Evolutionary conservation across 192 early-diverging fungal species (phyloP), one percentile per base, ranked within the genome.

Genomic region (Coemansia sp.): DNA sequence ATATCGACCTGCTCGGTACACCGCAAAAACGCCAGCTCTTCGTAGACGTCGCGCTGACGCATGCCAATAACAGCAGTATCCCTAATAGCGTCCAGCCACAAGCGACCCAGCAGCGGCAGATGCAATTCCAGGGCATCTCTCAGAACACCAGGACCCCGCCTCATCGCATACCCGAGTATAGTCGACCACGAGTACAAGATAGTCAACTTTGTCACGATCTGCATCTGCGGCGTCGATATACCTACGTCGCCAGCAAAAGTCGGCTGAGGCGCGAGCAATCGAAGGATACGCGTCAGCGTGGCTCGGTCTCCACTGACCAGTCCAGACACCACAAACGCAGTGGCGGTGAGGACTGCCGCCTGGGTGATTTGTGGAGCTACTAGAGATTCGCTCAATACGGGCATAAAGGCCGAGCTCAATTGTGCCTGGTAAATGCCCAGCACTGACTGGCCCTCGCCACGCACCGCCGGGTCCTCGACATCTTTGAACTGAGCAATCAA

Each of bases 351-450:
- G 34, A 75, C 66, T 0, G 78, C 77, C 0, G 78, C 82, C 40
- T 66, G 63, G 3, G 15, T 24, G 2, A 63, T 42, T 38, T 41
- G n/a, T 4, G 68, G 55, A 10, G 71, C 70, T 8, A 61, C 15
- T 7, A 49, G 27, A 4, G 16, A 18, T 29, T 24, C 40, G 9
- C 40, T 31, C 0, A 87, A 52, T 1, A 91, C 91, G 2, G 98
- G 94, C 16, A 93, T 93, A 46, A 99, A 86, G 3, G 97, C 95
- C 2, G 97, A 91, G 33, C 88, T 91, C 54, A 99, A 93, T 75
- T 98, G 97, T 0, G 96, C 95, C 76, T 96, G 93, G 78, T 97
- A 98, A 65, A 98, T 95, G 65, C 91, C 92, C 60, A 99, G 84
- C 0, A 98, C 75, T 0, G 91, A 85, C 54, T 92, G 89, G 0